phyloP scores from a whole-genome alignment of 106 monocot species.

The Chionographis japonica region DNA sequence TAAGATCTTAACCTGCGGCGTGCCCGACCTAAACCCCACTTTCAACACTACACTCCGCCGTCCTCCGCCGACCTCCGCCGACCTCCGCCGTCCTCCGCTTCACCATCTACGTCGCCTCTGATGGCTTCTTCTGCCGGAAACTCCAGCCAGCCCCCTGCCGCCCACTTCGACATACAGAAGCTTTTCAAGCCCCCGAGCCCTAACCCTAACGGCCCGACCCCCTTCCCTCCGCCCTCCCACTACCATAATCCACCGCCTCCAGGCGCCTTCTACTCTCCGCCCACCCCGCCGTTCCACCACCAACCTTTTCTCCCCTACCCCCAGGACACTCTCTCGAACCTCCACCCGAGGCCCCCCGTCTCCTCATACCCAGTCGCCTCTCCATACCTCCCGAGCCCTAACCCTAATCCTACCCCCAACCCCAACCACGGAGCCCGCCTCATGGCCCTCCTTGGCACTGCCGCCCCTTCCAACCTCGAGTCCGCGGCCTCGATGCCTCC shows the following conservation, averaged over 20 bases:
- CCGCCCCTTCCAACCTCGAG: constrained; percentile 43
- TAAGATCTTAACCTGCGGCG: too few relatives aligned
- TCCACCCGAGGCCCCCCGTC: constrained; percentile 10
- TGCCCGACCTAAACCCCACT: too few relatives aligned
- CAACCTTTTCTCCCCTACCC: constrained; percentile 19
- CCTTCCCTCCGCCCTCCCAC: background rate
- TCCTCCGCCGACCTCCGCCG: too few relatives aligned
- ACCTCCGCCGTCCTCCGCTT: too few relatives aligned
- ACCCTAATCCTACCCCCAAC: constrained; percentile 27
- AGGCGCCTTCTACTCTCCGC: constrained; percentile 6
- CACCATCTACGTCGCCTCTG: background rate
- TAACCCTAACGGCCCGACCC: constrained; percentile 3
- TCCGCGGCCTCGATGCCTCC: constrained; percentile 59
- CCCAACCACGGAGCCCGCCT: constrained; percentile 62
- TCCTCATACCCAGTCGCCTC: constrained; percentile 8
- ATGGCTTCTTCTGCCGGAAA: constrained; percentile 71
- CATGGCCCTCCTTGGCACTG: constrained; percentile 69
- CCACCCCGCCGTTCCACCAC: constrained; percentile 22
- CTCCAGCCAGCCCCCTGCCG: constrained; percentile 25
- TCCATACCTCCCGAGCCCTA: constrained; percentile 12
- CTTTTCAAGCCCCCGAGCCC: constrained; percentile 40
- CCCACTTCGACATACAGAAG: constrained; percentile 36
- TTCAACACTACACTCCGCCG: too few relatives aligned
- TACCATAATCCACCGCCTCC: background rate
- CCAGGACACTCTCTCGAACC: constrained; percentile 4